These are phyloP conservation scores for Platanthera guangdongensis DNA, from an alignment of 106 monocot species.

Conservation along the genomic window DNA sequence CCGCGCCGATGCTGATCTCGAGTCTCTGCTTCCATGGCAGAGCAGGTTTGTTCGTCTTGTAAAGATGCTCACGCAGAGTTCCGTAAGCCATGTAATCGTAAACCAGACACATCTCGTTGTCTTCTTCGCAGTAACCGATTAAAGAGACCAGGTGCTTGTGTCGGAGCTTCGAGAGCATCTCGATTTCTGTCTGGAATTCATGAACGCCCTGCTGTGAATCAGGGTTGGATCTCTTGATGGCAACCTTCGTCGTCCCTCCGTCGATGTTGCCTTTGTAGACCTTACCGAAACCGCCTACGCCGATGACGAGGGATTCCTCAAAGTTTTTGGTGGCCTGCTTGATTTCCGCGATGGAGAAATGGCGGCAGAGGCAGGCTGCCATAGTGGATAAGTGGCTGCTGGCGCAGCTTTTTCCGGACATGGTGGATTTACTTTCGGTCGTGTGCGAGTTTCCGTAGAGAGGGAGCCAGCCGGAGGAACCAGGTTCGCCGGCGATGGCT, in stretches of 20 bases:
- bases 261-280: slow-evolving; percentile 61
- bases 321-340: slow-evolving; percentile 64
- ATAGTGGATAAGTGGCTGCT: slow-evolving; percentile 45
- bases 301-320: slow-evolving; percentile 68
- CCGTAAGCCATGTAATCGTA: slow-evolving; percentile 81
- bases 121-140: slow-evolving; percentile 75
- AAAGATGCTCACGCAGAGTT: slow-evolving; percentile 66
- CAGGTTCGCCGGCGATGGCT: background rate
- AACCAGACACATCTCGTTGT: slow-evolving; percentile 62
- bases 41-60: slow-evolving; percentile 43
- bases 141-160: slow-evolving; percentile 73
- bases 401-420: slow-evolving; percentile 44
- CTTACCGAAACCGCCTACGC: slow-evolving; percentile 84
- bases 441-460: slow-evolving; percentile 49
- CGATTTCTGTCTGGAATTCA: slow-evolving; percentile 74
- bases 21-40: slow-evolving; percentile 62
- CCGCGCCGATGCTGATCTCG: slow-evolving; percentile 65
- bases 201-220: slow-evolving; percentile 63
- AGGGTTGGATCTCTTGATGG: slow-evolving; percentile 69
- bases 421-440: slow-evolving; percentile 28
- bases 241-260: slow-evolving; percentile 27
- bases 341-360: slow-evolving; percentile 70
- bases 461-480: slow-evolving; percentile 58
- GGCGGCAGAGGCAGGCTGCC: slow-evolving; percentile 52
- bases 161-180: slow-evolving; percentile 89